phyloP scores from a whole-genome alignment of 2,329 filamentous ascomycete species.

The Stachybotrys chlorohalonatus region DNA sequence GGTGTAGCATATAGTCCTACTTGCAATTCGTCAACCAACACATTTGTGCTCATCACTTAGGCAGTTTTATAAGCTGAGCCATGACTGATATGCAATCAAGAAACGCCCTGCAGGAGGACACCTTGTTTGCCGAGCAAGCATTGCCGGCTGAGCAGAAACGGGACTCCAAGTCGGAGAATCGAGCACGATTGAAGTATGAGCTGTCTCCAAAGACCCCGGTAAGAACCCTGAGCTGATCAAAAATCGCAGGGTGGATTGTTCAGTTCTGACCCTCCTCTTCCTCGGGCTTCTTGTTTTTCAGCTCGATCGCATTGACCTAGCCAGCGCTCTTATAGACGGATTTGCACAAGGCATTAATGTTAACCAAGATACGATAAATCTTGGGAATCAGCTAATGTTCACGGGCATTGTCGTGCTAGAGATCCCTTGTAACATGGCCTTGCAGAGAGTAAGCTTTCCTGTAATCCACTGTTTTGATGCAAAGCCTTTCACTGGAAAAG shows the following conservation, averaged over 20 bases:
- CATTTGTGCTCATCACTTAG: no score
- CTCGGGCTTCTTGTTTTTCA: conserved; percentile 42
- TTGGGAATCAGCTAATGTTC: conserved; percentile 45
- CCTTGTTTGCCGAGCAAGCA: not conserved
- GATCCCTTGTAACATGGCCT: conserved; percentile 40
- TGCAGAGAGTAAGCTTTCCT: conserved; percentile 17
- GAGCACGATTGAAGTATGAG: not conserved
- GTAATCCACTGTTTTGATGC: not conserved
- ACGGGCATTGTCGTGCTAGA: conserved; percentile 39
- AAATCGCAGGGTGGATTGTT: conserved; percentile 30
- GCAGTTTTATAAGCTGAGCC: not conserved
- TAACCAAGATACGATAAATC: conserved; percentile 36
- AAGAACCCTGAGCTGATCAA: no score
- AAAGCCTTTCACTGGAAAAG: not conserved
- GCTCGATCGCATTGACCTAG: conserved; percentile 43
- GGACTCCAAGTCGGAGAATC: not conserved
- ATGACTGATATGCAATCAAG: not conserved
- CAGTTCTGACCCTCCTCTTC: conserved; percentile 38
- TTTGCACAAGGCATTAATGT: conserved; percentile 33
- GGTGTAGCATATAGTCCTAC: no score
- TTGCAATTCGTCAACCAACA: no score
- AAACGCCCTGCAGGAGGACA: not conserved
- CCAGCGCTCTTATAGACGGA: conserved; percentile 38
- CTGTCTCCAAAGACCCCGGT: not conserved
- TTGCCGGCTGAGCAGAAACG: not conserved